Percentiles rank a stretch among this genome's conserved stretches.
These are phyloP conservation scores for Pythium phragmitis DNA, from an alignment of 352 stramenopile genomes.

Conservation along the genomic window DNA sequence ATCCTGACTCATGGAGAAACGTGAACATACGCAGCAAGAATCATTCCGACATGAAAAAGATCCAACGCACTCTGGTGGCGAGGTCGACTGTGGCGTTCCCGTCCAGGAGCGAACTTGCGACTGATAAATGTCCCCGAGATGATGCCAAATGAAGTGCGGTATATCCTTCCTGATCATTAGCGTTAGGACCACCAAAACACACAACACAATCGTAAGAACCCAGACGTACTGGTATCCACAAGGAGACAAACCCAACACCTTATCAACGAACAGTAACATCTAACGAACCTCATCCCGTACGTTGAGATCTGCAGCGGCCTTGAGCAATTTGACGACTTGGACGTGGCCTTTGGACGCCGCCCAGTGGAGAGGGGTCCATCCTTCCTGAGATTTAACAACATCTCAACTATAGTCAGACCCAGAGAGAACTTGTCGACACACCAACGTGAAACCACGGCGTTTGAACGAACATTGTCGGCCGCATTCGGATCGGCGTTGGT, in stretches of 20 bases:
- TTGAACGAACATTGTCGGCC: no score
- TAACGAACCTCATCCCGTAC: neutral
- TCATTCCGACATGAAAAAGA: neutral
- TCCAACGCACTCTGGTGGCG: neutral
- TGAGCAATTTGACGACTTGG: slow-evolving; percentile 1
- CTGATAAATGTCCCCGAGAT: no score
- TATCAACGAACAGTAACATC: neutral
- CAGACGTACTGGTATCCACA: neutral
- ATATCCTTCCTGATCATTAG: no score
- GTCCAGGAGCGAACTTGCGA: no score
- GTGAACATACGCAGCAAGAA: neutral
- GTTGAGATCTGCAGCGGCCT: neutral
- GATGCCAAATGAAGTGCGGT: no score
- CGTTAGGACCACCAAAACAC: no score
- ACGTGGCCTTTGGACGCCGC: neutral
- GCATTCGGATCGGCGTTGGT: no score
- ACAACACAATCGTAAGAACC: neutral
- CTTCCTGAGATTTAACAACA: no score
- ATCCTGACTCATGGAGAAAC: neutral
- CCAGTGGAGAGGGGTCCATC: neutral
- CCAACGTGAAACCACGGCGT: no score
- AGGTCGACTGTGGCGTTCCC: no score
- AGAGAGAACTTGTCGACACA: neutral
- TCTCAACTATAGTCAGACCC: neutral
- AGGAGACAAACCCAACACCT: neutral